Evolutionary conservation across 2,329 filamentous ascomycete species (phyloP), one percentile per base, ranked within the genome.

Genomic region (Alternaria brassicae): DNA sequence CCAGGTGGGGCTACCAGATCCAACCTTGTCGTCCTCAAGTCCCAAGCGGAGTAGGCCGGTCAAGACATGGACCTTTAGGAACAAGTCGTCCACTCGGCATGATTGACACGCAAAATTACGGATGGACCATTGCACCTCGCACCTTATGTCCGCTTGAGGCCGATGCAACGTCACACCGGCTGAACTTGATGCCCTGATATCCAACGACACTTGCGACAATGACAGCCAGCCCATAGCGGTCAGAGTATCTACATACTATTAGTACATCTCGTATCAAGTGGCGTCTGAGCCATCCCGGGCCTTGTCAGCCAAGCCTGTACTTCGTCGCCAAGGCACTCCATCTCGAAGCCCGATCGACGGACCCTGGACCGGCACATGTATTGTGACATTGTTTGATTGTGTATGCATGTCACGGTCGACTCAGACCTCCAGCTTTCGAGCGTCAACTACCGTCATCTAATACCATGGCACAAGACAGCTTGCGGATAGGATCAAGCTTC

Each of bases 111-210:
- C 44, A 47, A 13, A 47, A 17, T 15, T 51, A n/a, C 42, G 27
- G 27, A 47, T 1, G 42, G 32, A 32, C 27, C 3, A 32, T 3
- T n/a, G 42, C 27, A 7, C 12, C 25, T 25, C 17, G 8, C 12
- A n/a, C n/a, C 39, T 44, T 44, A 44, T 12, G 19, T 21, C 50
- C 50, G 50, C 41, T 21, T 34, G 44, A 44, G 23, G n/a, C 50
- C 50, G 37, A 19, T 15, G 17, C 50, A 47, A 32, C 28, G 44
- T 47, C 44, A 41, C 34, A 30, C 34, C 30, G 17, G 30, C 30
- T 51, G 27, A 30, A 30, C 21, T 15, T 25, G 8, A 25, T 8
- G 36, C 37, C 41, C 34, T 41, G 19, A 21, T 50, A 36, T 9
- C 10, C 28, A 27, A n/a, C 30, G 9, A 9, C 27, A 34, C n/a